Conservation (phyloP, 1,284 basidiomycete genomes). For the Sanghuangporus weigelae region DNA sequence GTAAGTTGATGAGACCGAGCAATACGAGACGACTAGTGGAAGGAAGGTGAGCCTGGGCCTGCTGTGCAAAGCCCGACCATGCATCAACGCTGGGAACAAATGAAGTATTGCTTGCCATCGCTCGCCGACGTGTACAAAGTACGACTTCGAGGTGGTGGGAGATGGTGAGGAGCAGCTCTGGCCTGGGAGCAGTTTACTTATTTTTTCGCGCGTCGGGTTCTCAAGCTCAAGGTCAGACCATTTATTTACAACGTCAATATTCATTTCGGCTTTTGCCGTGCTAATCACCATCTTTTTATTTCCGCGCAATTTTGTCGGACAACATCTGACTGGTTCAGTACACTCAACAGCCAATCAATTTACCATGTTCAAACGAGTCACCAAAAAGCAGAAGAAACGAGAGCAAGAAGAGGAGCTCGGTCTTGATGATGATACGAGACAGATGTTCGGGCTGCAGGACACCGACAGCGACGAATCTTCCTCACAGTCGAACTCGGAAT, state of each 20-base stretch:
- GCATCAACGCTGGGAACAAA: slow-evolving; percentile 1
- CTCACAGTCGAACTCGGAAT: slow-evolving; percentile 30
- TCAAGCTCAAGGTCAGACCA: slow-evolving; percentile 3
- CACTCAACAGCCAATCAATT: background rate
- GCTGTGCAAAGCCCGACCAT: slow-evolving; percentile 13
- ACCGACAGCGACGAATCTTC: slow-evolving; percentile 67
- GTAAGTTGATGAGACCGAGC: slow-evolving; percentile 20
- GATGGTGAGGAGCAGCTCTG: background rate
- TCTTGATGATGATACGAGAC: slow-evolving; percentile 64
- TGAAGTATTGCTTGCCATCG: slow-evolving; percentile 14
- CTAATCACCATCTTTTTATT: slow-evolving; percentile 2
- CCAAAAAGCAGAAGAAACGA: slow-evolving; percentile 59
- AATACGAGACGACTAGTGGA: slow-evolving; percentile 10
- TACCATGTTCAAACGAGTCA: slow-evolving; percentile 79
- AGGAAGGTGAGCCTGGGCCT: slow-evolving; percentile 14
- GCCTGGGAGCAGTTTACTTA: background rate
- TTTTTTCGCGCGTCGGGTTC: background rate
- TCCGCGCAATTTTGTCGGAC: background rate
- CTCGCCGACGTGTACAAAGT: background rate
- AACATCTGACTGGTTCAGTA: background rate
- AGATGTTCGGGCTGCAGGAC: slow-evolving; percentile 65
- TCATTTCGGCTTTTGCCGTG: background rate
- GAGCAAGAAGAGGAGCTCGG: slow-evolving; percentile 68
- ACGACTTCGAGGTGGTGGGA: background rate
- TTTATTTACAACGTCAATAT: background rate